Conservation (phyloP, 2,329 filamentous ascomycete genomes). For the Colletotrichum tropicale region DNA sequence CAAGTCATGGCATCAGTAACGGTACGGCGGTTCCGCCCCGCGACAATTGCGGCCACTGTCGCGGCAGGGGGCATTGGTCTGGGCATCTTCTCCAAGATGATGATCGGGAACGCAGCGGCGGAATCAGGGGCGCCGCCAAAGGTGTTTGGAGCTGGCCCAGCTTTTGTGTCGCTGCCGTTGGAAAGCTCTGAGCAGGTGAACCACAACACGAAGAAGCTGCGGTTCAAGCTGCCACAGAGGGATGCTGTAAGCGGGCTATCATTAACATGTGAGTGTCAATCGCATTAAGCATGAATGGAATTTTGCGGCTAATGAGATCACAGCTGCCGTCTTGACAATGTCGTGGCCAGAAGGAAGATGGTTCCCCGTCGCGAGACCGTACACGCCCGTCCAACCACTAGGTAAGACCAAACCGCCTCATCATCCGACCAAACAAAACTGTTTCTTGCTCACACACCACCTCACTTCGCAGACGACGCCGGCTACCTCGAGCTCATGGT, state of each 20-base stretch:
- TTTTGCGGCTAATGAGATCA: constrained; percentile 62
- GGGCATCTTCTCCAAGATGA: constrained; percentile 23
- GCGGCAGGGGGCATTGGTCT: constrained; percentile 9
- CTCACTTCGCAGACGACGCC: constrained; percentile 48
- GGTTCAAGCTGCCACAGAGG: constrained; percentile 84
- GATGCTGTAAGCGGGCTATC: constrained; percentile 84
- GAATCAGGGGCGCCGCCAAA: constrained; percentile 6
- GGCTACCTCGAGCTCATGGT: constrained; percentile 69
- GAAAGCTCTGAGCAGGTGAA: constrained; percentile 80
- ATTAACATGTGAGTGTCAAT: constrained; percentile 86
- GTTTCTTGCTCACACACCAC: neutral
- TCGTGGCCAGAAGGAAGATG: constrained; percentile 62
- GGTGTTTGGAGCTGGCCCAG: constrained; percentile 38
- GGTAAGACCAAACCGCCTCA: constrained; percentile 34
- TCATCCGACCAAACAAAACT: neutral
- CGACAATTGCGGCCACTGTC: constrained; percentile 25
- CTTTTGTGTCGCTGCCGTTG: constrained; percentile 79
- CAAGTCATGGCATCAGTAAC: constrained; percentile 1
- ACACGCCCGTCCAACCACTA: constrained; percentile 65
- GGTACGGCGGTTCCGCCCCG: constrained; percentile 20
- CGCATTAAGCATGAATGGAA: constrained; percentile 69
- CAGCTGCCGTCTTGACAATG: constrained; percentile 5
- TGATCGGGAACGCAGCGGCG: constrained; percentile 22
- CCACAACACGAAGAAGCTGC: constrained; percentile 93
- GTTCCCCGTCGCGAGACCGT: constrained; percentile 67